Evolutionary conservation across 164 flowering plant genomes (phyloP).

Genomic region (Aristolochia contorta): DNA sequence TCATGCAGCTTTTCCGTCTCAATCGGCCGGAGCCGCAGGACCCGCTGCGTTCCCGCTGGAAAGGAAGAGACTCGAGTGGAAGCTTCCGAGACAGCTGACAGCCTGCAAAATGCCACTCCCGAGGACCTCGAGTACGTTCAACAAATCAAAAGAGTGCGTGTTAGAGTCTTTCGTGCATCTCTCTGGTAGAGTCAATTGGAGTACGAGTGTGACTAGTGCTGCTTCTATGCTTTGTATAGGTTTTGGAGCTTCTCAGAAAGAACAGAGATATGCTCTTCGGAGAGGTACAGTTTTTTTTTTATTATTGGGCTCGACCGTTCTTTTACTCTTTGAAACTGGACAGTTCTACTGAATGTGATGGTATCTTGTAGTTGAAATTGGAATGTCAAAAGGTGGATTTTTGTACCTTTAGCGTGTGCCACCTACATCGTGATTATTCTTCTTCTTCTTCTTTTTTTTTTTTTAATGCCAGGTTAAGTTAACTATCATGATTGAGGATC

Average conservation of each 20-base stretch:
- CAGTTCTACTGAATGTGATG: not conserved
- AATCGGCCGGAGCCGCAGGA: not conserved
- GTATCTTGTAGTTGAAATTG: not conserved
- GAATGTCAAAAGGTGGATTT: not conserved
- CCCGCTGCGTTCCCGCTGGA: slow-evolving; percentile 10
- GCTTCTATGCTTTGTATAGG: slow-evolving; percentile 22
- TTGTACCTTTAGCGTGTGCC: too few relatives aligned
- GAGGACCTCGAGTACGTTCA: slow-evolving; percentile 47
- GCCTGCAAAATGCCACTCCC: slow-evolving; percentile 3
- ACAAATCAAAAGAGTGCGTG: slow-evolving; percentile 43
- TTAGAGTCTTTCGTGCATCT: not conserved
- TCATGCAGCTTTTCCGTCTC: not conserved
- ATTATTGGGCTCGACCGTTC: not conserved
- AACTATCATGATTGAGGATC: slow-evolving; percentile 84
- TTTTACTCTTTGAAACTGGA: not conserved
- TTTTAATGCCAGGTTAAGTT: slow-evolving; percentile 49
- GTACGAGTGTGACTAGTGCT: not conserved
- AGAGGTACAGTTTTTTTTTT: slow-evolving; percentile 37
- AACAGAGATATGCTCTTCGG: slow-evolving; percentile 80
- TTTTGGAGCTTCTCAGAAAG: slow-evolving; percentile 61
- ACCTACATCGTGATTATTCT: not conserved
- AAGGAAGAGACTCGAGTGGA: slow-evolving; percentile 31
- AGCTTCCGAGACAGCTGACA: slow-evolving; percentile 7
- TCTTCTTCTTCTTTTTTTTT: too few relatives aligned
- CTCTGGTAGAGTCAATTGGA: not conserved